Percentiles rank a stretch among this genome's conserved stretches.
These are phyloP conservation scores for Peterozyma toletana DNA, from an alignment of 805 yeast species.

Conservation along the genomic window DNA sequence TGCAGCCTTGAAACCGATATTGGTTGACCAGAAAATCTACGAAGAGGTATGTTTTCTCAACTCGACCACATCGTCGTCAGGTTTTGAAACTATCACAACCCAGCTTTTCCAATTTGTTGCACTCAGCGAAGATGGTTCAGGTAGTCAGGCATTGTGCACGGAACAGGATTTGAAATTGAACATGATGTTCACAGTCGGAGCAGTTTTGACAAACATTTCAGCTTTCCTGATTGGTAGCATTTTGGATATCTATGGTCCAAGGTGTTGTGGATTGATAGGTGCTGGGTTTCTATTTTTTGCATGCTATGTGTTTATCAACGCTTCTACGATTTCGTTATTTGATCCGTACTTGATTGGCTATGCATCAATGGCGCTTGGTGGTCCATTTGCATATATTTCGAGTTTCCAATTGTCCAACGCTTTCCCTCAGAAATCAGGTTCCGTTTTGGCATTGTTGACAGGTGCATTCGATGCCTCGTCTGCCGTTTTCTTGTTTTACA, in stretches of 20 bases:
- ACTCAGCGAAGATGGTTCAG: slow-evolving; percentile 1
- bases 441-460: slow-evolving; percentile 44
- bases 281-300: slow-evolving; percentile 38
- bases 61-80: slow-evolving; percentile 7
- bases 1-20: slow-evolving; percentile 50
- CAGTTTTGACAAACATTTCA: slow-evolving; percentile 47
- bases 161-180: slow-evolving; percentile 48
- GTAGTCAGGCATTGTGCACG: slow-evolving; percentile 32
- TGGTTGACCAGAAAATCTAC: slow-evolving; percentile 41
- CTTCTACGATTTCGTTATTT: slow-evolving; percentile 21
- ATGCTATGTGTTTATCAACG: slow-evolving; percentile 36
- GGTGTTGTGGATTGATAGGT: slow-evolving; percentile 45
- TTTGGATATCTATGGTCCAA: slow-evolving; percentile 45
- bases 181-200: slow-evolving; percentile 53
- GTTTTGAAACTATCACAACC: not conserved
- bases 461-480: slow-evolving; percentile 57
- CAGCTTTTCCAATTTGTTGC: slow-evolving; percentile 9
- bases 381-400: slow-evolving; percentile 50
- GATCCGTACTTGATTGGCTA: slow-evolving; percentile 50
- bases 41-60: slow-evolving; percentile 28
- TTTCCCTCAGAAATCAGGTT: slow-evolving; percentile 46
- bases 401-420: slow-evolving; percentile 51
- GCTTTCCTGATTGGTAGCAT: slow-evolving; percentile 44
- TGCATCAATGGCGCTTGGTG: slow-evolving; percentile 47
- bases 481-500: slow-evolving; percentile 44